Percentiles rank a stretch among this genome's conserved stretches.
Evolutionary conservation across 768 basidiomycete species (phyloP).

Genomic region (Roridomyces roridus): DNA sequence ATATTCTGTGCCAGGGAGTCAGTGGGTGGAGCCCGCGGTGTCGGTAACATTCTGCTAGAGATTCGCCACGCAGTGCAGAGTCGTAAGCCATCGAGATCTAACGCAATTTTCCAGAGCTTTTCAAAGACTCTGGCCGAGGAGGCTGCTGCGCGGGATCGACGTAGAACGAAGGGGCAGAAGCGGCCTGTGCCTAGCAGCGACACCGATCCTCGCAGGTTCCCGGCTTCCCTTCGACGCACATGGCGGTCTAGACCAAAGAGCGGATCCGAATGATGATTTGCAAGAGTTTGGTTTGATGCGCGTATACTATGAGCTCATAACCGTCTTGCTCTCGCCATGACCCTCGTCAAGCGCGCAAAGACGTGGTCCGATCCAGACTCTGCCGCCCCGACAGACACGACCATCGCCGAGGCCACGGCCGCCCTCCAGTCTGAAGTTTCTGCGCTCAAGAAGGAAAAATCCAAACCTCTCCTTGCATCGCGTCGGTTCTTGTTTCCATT

Average conservation of each 20-base stretch:
- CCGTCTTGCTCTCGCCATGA: slow-evolving; percentile 31
- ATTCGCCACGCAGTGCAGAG: too few species aligned
- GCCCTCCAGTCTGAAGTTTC: slow-evolving; percentile 22
- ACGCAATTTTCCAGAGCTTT: too few species aligned
- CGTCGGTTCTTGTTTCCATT: slow-evolving; percentile 74
- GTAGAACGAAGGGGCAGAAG: too few species aligned
- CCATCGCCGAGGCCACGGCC: not conserved
- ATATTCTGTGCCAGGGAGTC: too few species aligned
- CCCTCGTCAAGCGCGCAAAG: slow-evolving; percentile 38
- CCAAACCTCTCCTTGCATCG: slow-evolving; percentile 32
- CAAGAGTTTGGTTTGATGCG: too few species aligned
- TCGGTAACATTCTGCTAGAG: too few species aligned
- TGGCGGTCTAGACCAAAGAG: not conserved
- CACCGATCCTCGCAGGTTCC: not conserved
- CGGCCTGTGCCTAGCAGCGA: too few species aligned
- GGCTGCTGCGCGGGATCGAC: too few species aligned
- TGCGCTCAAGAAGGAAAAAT: slow-evolving; percentile 36
- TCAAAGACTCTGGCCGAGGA: too few species aligned
- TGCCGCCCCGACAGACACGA: not conserved
- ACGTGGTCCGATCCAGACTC: slow-evolving; percentile 33
- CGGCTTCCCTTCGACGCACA: not conserved
- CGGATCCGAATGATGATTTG: not conserved
- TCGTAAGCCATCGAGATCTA: too few species aligned
- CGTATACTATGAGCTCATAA: too few species aligned
- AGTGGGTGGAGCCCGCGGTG: too few species aligned